Conservation (phyloP, 192 early-diverging fungal genomes). For the Coemansia sp. region DNA sequence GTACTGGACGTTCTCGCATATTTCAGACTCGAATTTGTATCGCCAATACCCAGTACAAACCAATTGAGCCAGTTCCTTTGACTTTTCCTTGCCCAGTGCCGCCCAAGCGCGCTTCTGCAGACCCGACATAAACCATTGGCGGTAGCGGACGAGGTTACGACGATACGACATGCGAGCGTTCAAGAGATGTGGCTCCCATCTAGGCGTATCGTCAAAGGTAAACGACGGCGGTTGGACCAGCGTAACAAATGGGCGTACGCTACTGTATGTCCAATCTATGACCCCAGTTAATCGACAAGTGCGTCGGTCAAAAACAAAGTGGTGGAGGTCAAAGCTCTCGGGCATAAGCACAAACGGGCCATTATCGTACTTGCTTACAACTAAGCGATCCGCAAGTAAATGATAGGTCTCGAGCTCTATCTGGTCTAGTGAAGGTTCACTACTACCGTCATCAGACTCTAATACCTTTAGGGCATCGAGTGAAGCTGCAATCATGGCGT, state of each 20-base stretch:
- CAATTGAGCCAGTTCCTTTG: constrained; percentile 25
- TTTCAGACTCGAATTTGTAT: constrained; percentile 47
- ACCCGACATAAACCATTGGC: constrained; percentile 39
- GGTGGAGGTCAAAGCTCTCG: constrained; percentile 38
- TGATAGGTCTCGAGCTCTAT: constrained; percentile 33
- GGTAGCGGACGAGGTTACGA: constrained; percentile 45
- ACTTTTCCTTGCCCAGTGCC: constrained; percentile 10
- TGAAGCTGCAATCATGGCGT: constrained; percentile 34
- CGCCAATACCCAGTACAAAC: constrained; percentile 47
- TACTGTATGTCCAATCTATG: constrained; percentile 45
- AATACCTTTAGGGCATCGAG: constrained; percentile 16
- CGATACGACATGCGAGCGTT: constrained; percentile 32
- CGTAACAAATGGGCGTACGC: constrained; percentile 28
- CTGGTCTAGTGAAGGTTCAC: constrained; percentile 25
- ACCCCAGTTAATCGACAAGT: constrained; percentile 22
- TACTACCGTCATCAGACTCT: background rate
- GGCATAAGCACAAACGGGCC: constrained; percentile 50
- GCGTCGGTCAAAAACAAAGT: constrained; percentile 25
- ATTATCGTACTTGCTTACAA: background rate
- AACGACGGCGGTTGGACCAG: constrained; percentile 47
- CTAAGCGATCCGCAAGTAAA: constrained; percentile 12
- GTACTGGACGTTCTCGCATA: constrained; percentile 33
- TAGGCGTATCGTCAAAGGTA: constrained; percentile 48
- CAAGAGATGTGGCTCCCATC: constrained; percentile 39
- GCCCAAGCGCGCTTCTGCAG: constrained; percentile 43